These are phyloP conservation scores for Yamadazyma jaroonii DNA, from an alignment of 1,139 yeast genomes.

Conservation along the genomic window DNA sequence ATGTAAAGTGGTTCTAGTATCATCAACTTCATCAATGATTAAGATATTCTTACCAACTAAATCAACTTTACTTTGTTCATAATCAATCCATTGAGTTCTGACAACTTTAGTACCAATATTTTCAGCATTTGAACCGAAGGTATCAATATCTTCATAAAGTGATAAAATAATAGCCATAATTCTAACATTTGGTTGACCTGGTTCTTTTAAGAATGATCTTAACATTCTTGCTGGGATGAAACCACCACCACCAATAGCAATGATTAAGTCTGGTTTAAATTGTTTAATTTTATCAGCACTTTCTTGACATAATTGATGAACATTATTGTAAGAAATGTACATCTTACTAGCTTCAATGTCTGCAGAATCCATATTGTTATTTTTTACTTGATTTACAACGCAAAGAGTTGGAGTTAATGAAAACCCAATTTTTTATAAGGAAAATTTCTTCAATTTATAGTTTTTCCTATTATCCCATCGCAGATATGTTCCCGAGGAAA, in stretches of 20 bases:
- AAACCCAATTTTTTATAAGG: conserved; percentile 3
- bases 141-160: conserved; percentile 77
- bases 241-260: conserved; percentile 94
- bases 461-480: conserved; percentile 2
- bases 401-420: conserved; percentile 1
- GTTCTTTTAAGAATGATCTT: conserved; percentile 83
- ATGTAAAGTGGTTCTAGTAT: conserved; percentile 91
- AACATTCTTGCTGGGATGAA: conserved; percentile 95
- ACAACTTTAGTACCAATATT: conserved; percentile 79
- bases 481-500: background rate
- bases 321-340: conserved; percentile 87
- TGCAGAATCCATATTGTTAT: conserved; percentile 25
- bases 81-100: conserved; percentile 95
- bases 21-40: conserved; percentile 94
- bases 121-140: conserved; percentile 59
- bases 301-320: conserved; percentile 90
- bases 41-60: conserved; percentile 78
- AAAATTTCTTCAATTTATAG: conserved; percentile 3
- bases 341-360: conserved; percentile 51
- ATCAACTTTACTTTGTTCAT: conserved; percentile 59
- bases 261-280: conserved; percentile 80
- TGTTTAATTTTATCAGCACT: conserved; percentile 69
- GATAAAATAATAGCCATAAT: conserved; percentile 93
- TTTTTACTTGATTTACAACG: background rate
- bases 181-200: conserved; percentile 84